Base-by-base conservation (phyloP, 1,284 basidiomycete genomes). In the Puccinia horiana region DNA sequence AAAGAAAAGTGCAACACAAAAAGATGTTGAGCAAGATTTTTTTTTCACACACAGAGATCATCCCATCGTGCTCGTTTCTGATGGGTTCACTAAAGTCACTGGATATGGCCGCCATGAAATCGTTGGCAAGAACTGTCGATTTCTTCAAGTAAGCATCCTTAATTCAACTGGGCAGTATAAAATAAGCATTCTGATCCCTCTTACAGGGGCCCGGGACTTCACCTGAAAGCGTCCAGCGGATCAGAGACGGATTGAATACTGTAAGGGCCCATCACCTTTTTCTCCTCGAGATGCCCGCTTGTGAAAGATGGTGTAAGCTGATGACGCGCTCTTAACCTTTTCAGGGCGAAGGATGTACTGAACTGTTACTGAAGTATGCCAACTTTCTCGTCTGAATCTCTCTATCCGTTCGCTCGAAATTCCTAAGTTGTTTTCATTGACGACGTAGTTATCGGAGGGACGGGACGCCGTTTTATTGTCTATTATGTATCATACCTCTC, bases 21-120 rank as follows among this genome's bases (percentile, higher is more conserved):
- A 23, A 42, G 56, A 40, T 6, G 20, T 37, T 29, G n/a, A 23
- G 5, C 8, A 23, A n/a, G 1, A 18, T 26, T 0, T 76, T 61
- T 32, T 20, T 63, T 20, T 76, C 23, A n/a, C n/a, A n/a, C 14
- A 82, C 40, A 70, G 61, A n/a, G 86, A 86, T 63, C 83, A 86
- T 76, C 85, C 86, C 0, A 86, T 86, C 77, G 84, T 85, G 3
- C 83, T 85, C 52, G 84, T 84, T n/a, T 83, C 82, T 63, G 75
- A 83, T 1, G 84, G 85, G 0, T 86, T 86, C 79, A 72, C 82
- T 2, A 32, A 61, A 2, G 52, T 86, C 4, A 86, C 86, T 12
- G 86, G 85, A 0, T 86, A 86, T 81, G 72, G 81, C 0, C 58
- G 67, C 4, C 29, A 83, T 2, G 82, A 65, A 6, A 84, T 86